These are phyloP conservation scores for Dryadomyces quercus-mongolicae DNA, from an alignment of 2,329 filamentous ascomycete genomes.

Conservation along the genomic window DNA sequence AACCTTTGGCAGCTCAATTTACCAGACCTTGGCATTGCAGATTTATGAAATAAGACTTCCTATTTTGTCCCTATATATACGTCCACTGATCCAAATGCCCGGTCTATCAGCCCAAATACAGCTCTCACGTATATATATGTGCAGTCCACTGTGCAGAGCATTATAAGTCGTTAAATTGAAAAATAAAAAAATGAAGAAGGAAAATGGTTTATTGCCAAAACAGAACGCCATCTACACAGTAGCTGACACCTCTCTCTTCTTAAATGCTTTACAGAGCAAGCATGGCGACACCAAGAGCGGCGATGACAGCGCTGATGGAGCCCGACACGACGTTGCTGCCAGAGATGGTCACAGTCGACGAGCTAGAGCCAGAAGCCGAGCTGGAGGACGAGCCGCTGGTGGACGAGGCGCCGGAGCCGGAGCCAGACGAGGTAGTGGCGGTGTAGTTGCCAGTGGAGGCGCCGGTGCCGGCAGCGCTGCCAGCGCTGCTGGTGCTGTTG, in stretches of 20 bases:
- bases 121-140: not conserved
- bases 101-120: not conserved
- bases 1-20: not conserved
- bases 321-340: constrained; percentile 13
- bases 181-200: not conserved
- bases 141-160: not conserved
- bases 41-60: too few species aligned
- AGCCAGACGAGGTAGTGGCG: constrained; percentile 5
- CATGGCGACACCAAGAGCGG: constrained; percentile 19
- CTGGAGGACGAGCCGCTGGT: constrained; percentile 16
- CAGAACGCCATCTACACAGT: not conserved
- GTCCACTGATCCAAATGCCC: not conserved
- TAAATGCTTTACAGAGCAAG: constrained; percentile 18
- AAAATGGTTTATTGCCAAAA: not conserved
- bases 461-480: not conserved
- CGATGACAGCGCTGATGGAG: constrained; percentile 19
- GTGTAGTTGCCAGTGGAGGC: constrained; percentile 3
- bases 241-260: too few species aligned
- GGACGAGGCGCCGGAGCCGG: constrained; percentile 15
- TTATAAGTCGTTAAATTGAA: constrained; percentile 1
- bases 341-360: constrained; percentile 15
- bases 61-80: not conserved
- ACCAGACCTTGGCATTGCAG: too few species aligned
- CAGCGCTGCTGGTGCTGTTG: not conserved
- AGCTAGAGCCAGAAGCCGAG: constrained; percentile 15